A percentile compares a stretch with the other conserved stretches of the same genome.
phyloP scores from a whole-genome alignment of 2,329 filamentous ascomycete species.

The Volutella citrinella region DNA sequence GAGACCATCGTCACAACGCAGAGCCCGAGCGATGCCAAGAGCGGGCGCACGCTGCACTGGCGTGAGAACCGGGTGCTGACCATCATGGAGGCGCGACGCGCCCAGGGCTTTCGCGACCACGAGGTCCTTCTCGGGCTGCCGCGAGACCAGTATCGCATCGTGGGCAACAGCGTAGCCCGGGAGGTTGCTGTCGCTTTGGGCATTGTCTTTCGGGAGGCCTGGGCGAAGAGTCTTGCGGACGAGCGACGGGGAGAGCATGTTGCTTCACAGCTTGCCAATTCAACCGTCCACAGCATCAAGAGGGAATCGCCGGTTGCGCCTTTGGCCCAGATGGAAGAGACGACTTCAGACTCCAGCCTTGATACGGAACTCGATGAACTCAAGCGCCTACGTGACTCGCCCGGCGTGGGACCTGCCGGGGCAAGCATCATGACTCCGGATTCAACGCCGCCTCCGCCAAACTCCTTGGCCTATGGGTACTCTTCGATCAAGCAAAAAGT shows the following conservation, averaged over 20 bases:
- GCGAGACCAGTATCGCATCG: slow-evolving; percentile 57
- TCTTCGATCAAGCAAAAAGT: no score
- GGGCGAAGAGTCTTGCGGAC: slow-evolving; percentile 23
- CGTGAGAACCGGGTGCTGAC: slow-evolving; percentile 57
- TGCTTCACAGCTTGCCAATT: no score
- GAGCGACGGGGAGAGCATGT: slow-evolving; percentile 8
- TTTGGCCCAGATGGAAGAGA: slow-evolving; percentile 7
- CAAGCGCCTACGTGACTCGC: no score
- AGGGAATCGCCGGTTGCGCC: no score
- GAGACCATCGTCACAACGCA: slow-evolving; percentile 60
- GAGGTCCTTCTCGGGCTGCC: slow-evolving; percentile 65
- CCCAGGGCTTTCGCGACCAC: slow-evolving; percentile 67
- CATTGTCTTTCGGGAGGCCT: slow-evolving; percentile 57
- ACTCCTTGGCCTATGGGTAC: no score
- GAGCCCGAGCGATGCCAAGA: slow-evolving; percentile 50
- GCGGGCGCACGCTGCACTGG: slow-evolving; percentile 63
- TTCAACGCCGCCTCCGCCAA: neutral
- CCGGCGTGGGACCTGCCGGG: no score
- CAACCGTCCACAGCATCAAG: no score
- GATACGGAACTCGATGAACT: neutral
- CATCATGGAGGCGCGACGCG: slow-evolving; percentile 64
- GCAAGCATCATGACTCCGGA: no score
- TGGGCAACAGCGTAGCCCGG: slow-evolving; percentile 76
- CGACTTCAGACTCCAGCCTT: slow-evolving; percentile 4
- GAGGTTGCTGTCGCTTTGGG: slow-evolving; percentile 66